Percentiles rank a stretch among this genome's conserved stretches.
phyloP scores from a whole-genome alignment of 2,329 filamentous ascomycete genomes.

The Trichophyton mentagrophytes region DNA sequence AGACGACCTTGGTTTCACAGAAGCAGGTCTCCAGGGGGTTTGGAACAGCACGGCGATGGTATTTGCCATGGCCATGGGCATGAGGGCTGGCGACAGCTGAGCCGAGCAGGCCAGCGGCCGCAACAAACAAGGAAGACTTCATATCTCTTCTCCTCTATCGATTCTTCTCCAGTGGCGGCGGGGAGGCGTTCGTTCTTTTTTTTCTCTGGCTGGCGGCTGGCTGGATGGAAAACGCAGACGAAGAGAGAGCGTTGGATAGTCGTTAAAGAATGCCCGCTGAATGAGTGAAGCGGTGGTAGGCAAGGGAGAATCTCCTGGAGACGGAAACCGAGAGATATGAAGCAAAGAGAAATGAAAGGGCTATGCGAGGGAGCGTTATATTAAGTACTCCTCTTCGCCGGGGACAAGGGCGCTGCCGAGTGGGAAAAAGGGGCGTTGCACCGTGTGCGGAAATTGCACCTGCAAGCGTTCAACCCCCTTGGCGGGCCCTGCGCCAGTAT shows the following conservation, averaged over 20 bases:
- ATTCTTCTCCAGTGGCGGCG: not conserved
- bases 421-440: not conserved
- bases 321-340: conserved; percentile 2
- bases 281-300: conserved; percentile 39
- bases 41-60: conserved; percentile 43
- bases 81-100: conserved; percentile 45
- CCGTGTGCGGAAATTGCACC: not conserved
- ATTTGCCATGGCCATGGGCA: conserved; percentile 38
- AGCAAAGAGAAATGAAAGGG: conserved; percentile 6
- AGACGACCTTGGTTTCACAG: conserved; percentile 64
- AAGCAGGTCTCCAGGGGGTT: conserved; percentile 38
- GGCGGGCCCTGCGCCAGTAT: not conserved
- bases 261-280: conserved; percentile 67
- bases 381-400: not conserved
- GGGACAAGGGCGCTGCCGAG: not conserved
- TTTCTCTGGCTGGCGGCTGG: too few relatives aligned
- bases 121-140: conserved; percentile 60
- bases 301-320: conserved; percentile 1
- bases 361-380: not conserved
- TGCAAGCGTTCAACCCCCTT: not conserved
- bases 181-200: too few relatives aligned
- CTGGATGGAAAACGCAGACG: not conserved
- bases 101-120: conserved; percentile 40
- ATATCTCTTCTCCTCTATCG: conserved; percentile 34
- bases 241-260: not conserved